These are phyloP conservation scores for Protomyces macrosporus DNA, from an alignment of 1,139 yeast genomes.

Conservation along the genomic window DNA sequence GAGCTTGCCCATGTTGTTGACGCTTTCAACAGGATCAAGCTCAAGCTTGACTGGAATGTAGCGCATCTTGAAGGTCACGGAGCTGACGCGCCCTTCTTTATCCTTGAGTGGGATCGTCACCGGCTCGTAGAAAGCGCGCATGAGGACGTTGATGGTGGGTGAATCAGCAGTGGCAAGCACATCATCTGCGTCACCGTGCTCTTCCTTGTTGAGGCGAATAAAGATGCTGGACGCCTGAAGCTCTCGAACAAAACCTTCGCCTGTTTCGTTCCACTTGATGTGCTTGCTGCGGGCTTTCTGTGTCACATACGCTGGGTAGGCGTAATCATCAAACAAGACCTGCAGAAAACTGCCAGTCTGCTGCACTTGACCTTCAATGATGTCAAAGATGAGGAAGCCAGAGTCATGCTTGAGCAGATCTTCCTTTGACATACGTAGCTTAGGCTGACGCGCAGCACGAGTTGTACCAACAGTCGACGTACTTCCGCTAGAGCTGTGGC, in stretches of 20 bases:
- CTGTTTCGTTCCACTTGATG: conserved; percentile 52
- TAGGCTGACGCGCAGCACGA: conserved; percentile 41
- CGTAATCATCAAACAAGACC: conserved; percentile 67
- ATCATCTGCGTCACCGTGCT: conserved; percentile 50
- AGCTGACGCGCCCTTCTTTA: conserved; percentile 39
- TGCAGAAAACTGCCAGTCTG: conserved; percentile 59
- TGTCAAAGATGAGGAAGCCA: conserved; percentile 70
- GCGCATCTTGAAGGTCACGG: conserved; percentile 53
- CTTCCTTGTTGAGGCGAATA: conserved; percentile 54
- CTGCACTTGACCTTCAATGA: conserved; percentile 55
- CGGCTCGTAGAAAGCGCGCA: conserved; percentile 57
- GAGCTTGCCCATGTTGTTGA: conserved; percentile 69
- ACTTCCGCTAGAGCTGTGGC: neutral
- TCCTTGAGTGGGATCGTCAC: conserved; percentile 34
- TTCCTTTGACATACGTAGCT: conserved; percentile 56
- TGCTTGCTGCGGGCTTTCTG: conserved; percentile 46
- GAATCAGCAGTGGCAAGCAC: conserved; percentile 58
- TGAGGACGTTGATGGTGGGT: conserved; percentile 63
- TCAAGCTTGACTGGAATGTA: conserved; percentile 71
- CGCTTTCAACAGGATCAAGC: conserved; percentile 69
- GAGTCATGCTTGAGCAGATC: conserved; percentile 59
- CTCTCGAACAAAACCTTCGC: conserved; percentile 70
- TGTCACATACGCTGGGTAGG: conserved; percentile 56
- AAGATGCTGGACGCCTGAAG: conserved; percentile 65
- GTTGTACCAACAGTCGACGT: neutral